Conservation (phyloP, 2,329 filamentous ascomycete genomes). For the Pyrenophora tritici-repentis region DNA sequence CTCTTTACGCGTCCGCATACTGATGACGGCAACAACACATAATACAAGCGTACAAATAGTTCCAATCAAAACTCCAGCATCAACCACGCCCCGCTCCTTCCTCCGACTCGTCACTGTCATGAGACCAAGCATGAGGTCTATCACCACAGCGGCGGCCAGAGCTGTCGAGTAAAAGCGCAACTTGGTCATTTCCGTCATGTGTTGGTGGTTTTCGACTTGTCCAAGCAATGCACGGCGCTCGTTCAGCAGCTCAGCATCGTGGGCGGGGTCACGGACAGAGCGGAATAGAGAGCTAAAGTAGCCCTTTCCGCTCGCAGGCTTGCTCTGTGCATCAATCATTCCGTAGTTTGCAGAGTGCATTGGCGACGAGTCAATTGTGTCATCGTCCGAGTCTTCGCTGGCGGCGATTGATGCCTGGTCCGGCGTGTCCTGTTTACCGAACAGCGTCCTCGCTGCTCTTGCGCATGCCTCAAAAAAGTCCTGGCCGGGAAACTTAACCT, state of each 20-base stretch:
- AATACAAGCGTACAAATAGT: slow-evolving; percentile 65
- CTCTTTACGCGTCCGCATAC: slow-evolving; percentile 39
- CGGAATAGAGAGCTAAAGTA: slow-evolving; percentile 43
- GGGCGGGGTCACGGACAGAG: slow-evolving; percentile 29
- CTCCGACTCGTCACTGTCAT: slow-evolving; percentile 71
- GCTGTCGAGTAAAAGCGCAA: slow-evolving; percentile 53
- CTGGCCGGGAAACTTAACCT: slow-evolving; percentile 65
- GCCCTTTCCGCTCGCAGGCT: slow-evolving; percentile 17
- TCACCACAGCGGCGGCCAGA: slow-evolving; percentile 63
- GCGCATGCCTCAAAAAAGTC: slow-evolving; percentile 58
- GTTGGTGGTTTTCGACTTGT: slow-evolving; percentile 38
- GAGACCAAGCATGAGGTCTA: slow-evolving; percentile 68
- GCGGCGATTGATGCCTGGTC: slow-evolving; percentile 34
- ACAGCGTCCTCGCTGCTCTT: slow-evolving; percentile 30
- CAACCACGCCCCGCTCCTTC: slow-evolving; percentile 71
- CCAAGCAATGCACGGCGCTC: slow-evolving; percentile 56
- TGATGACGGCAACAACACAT: slow-evolving; percentile 36
- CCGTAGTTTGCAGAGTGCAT: slow-evolving; percentile 55
- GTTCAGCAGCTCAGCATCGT: slow-evolving; percentile 52
- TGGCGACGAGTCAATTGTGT: slow-evolving; percentile 51
- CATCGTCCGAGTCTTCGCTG: slow-evolving; percentile 55
- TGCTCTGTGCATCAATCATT: slow-evolving; percentile 22
- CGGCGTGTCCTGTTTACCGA: slow-evolving; percentile 27
- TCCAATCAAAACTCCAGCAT: slow-evolving; percentile 72
- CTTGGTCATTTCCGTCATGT: slow-evolving; percentile 44